Evolutionary conservation across 2,329 filamentous ascomycete species (phyloP).

Genomic region (Fusarium scirpi): DNA sequence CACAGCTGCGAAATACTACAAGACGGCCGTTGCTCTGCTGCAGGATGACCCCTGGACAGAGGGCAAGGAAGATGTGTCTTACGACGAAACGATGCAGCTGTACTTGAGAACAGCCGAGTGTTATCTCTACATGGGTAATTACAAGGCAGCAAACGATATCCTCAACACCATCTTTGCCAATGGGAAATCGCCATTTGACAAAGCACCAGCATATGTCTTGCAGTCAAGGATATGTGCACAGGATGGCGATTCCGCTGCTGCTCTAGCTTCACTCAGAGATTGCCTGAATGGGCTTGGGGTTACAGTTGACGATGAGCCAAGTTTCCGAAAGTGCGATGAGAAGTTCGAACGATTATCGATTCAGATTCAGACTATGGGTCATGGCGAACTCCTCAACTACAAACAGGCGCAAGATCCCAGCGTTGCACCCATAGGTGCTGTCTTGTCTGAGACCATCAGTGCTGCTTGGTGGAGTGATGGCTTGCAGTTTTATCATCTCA

Average conservation of each 20-base stretch:
- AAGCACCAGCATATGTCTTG: conserved; percentile 85
- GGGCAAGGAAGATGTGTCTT: conserved; percentile 76
- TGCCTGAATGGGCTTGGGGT: conserved; percentile 79
- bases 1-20: conserved; percentile 86
- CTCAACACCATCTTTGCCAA: conserved; percentile 77
- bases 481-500: conserved; percentile 78
- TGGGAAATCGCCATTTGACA: conserved; percentile 80
- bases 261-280: conserved; percentile 76
- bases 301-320: conserved; percentile 72
- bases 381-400: conserved; percentile 59
- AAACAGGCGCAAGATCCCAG: conserved; percentile 61
- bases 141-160: conserved; percentile 74
- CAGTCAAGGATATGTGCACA: conserved; percentile 83
- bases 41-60: conserved; percentile 84
- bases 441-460: conserved; percentile 76
- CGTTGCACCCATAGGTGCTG: conserved; percentile 73
- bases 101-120: conserved; percentile 85
- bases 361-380: conserved; percentile 69
- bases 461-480: conserved; percentile 80
- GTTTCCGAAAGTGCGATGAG: conserved; percentile 81
- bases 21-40: conserved; percentile 80
- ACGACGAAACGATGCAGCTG: conserved; percentile 86
- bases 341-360: conserved; percentile 75
- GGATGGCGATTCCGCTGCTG: conserved; percentile 75
- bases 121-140: conserved; percentile 81